These are phyloP conservation scores for Eucalyptus regnans DNA, from an alignment of 345 rosid species.

Conservation along the genomic window DNA sequence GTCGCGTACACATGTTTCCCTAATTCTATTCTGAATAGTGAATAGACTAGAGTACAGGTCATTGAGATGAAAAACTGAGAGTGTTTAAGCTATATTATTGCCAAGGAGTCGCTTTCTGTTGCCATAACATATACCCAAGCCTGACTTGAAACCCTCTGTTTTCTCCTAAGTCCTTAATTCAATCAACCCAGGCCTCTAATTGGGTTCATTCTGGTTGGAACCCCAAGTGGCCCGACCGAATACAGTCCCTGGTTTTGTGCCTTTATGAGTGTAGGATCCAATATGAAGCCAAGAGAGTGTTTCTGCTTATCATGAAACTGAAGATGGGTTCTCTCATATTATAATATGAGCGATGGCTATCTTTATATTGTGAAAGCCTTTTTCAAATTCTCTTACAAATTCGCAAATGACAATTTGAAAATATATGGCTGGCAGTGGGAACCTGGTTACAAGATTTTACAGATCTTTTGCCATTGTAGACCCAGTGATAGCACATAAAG, in stretches of 20 bases:
- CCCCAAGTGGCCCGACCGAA: not conserved
- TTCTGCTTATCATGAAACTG: not conserved
- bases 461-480: not conserved
- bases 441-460: not conserved
- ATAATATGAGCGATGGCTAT: not conserved
- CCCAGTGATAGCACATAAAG: not conserved
- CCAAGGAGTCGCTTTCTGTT: not conserved
- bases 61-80: not conserved
- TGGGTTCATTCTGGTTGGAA: not conserved
- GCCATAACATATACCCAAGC: not conserved
- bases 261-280: not conserved
- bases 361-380: not conserved
- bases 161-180: not conserved
- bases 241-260: not conserved
- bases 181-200: not conserved
- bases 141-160: not conserved
- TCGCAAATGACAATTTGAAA: not conserved
- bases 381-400: not conserved
- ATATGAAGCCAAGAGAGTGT: not conserved
- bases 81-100: not conserved
- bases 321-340: not conserved
- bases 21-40: not conserved
- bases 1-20: not conserved
- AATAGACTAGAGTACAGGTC: not conserved
- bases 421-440: not conserved